Evolutionary conservation across 352 stramenopile species (phyloP), one percentile per base, ranked within the genome.

Genomic region (Albugo candida): DNA sequence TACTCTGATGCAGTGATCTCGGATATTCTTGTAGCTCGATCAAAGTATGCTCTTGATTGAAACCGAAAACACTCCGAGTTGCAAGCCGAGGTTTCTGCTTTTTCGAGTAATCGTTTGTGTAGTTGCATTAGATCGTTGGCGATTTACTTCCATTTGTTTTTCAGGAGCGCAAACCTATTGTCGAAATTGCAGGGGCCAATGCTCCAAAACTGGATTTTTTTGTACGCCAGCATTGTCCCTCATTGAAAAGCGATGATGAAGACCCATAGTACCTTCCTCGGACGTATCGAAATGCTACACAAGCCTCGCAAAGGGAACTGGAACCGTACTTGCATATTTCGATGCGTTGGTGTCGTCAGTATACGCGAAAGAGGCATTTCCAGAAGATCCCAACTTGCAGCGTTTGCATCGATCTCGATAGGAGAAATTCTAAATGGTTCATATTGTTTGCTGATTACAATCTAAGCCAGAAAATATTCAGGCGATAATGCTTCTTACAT

Each of bases 11-110:
- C 41, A 31, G 2, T 45, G 17, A n/a, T 35, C 10, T 41, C 36
- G 17, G 39, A 14, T 35, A 14, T 42, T 34, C n/a, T 31, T 31
- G 24, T 31, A 31, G 24, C 24, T 31, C 24, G 24, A 31, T 31
- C 24, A 31, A 8, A 31, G 24, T 31, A 31, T 31, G 24, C 24
- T 31, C 24, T 31, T 31, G 24, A 31, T 31, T 31, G 24, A 31
- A 3, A 31, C 24, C 3, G 24, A 76, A 45, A 67, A 82, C 48
- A 64, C 48, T 20, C 65, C 59, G 10, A 73, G 64, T 49, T 83
- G 72, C 55, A 84, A 82, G 48, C 69, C 67, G 36, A 61, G 67
- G 27, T 78, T 81, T 49, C 35, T 84, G 18, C 60, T 82, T 52
- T 72, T 75, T 38, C 67, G 67, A 55, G 64, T 80, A 47, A 16